Conservation (phyloP, 495 filamentous ascomycete species). For the Penicillium cataractarum region DNA sequence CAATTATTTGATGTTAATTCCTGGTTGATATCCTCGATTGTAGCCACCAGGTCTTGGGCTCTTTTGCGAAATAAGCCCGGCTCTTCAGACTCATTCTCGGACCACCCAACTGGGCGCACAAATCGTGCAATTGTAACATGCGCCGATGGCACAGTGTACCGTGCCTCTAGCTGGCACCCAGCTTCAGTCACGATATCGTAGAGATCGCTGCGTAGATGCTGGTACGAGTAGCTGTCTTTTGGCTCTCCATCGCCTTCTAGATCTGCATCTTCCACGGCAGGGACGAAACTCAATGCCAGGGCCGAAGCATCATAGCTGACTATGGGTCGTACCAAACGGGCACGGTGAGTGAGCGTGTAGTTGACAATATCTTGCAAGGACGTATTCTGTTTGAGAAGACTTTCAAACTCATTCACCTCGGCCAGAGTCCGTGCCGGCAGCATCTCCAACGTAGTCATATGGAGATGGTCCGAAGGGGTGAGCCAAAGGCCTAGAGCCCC, state of each 20-base stretch:
- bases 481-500: conserved; percentile 73
- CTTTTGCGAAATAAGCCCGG: conserved; percentile 39
- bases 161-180: conserved; percentile 64
- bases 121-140: conserved; percentile 89
- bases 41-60: conserved; percentile 60
- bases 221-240: conserved; percentile 75
- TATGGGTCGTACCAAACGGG: conserved; percentile 78
- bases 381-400: conserved; percentile 51
- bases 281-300: conserved; percentile 83
- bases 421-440: conserved; percentile 65
- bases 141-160: conserved; percentile 85
- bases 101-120: conserved; percentile 58
- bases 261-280: conserved; percentile 62
- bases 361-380: conserved; percentile 58
- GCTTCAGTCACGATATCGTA: conserved; percentile 59
- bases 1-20: conserved; percentile 71
- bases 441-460: conserved; percentile 86
- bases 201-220: conserved; percentile 83
- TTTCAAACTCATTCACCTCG: conserved; percentile 64
- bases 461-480: conserved; percentile 74
- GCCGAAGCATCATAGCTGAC: conserved; percentile 84
- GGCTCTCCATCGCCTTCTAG: conserved; percentile 20
- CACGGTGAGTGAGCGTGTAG: conserved; percentile 62
- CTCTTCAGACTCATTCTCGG: conserved; percentile 28
- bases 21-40: conserved; percentile 75